These are phyloP conservation scores for Brassica rapa DNA, from an alignment of 345 rosid genomes.

Conservation along the genomic window DNA sequence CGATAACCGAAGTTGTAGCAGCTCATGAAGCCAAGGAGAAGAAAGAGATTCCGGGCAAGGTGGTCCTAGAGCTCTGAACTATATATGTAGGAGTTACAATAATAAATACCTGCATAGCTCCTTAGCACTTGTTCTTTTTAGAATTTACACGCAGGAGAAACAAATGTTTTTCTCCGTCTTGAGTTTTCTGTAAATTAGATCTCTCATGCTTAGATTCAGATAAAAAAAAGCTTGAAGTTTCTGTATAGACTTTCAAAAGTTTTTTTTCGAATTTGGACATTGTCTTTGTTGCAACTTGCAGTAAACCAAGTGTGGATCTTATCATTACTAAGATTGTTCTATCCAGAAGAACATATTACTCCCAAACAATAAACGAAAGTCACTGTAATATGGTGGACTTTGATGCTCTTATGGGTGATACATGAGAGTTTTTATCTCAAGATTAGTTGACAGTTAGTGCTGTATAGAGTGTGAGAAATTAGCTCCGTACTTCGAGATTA, in stretches of 20 bases:
- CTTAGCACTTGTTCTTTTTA: constrained; percentile 28
- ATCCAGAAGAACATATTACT: background rate
- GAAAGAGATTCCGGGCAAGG: constrained; percentile 71
- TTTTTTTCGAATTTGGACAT: background rate
- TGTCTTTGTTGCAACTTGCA: constrained; percentile 23
- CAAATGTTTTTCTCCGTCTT: constrained; percentile 20
- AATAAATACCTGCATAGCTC: constrained; percentile 29
- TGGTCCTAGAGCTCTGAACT: constrained; percentile 67
- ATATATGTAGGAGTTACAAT: constrained; percentile 15
- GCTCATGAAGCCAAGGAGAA: constrained; percentile 90
- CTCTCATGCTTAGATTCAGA: constrained; percentile 31
- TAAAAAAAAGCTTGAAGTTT: constrained; percentile 23
- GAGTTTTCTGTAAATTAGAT: constrained; percentile 38
- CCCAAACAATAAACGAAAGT: background rate
- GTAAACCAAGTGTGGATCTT: constrained; percentile 3
- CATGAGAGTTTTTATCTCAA: background rate
- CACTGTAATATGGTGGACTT: background rate
- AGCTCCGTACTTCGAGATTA: background rate
- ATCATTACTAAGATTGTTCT: background rate
- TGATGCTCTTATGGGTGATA: background rate
- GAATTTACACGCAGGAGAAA: constrained; percentile 35
- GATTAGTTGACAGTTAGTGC: background rate
- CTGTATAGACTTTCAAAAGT: constrained; percentile 32
- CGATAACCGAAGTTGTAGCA: constrained; percentile 70
- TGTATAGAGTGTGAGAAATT: background rate